Percentiles rank a stretch among this genome's conserved stretches.
Evolutionary conservation across 106 monocot species (phyloP).

Genomic region (Amphibolis antarctica): DNA sequence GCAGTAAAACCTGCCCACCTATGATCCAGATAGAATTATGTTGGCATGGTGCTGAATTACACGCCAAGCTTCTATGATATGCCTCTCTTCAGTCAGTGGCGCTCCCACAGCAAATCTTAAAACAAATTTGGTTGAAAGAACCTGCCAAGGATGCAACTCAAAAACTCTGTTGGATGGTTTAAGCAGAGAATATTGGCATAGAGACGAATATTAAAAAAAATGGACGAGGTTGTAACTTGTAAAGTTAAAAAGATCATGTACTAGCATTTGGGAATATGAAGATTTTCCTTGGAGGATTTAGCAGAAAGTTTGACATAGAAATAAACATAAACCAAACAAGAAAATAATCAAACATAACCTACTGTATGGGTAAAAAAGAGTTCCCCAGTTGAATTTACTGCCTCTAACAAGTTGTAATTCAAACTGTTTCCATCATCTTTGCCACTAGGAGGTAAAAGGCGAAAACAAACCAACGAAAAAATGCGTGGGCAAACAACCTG

Average conservation of each 20-base stretch:
- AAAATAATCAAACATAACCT: conserved; percentile 7
- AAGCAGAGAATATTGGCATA: too few species aligned
- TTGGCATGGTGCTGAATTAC: conserved; percentile 47
- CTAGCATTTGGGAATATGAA: background rate
- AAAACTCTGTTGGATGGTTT: too few species aligned
- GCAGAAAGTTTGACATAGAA: background rate
- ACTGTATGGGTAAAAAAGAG: conserved; percentile 67
- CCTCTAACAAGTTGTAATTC: conserved; percentile 43
- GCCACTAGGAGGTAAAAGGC: conserved; percentile 33
- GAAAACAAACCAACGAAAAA: conserved; percentile 70
- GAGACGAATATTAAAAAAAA: too few species aligned
- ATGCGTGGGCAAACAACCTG: conserved; percentile 46
- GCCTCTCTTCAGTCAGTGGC: conserved; percentile 47
- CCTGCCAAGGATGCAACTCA: conserved; percentile 14
- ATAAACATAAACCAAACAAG: background rate
- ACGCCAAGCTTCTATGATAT: conserved; percentile 50
- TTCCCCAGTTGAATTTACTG: conserved; percentile 56
- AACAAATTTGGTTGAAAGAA: conserved; percentile 46
- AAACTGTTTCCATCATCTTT: conserved; percentile 39
- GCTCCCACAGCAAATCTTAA: conserved; percentile 67
- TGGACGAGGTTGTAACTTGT: too few species aligned
- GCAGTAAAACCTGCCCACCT: background rate
- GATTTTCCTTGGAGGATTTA: background rate
- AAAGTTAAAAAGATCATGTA: too few species aligned
- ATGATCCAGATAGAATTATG: conserved; percentile 10